phyloP scores from a whole-genome alignment of 2,329 filamentous ascomycete genomes.

The Calonectria ilicicola region DNA sequence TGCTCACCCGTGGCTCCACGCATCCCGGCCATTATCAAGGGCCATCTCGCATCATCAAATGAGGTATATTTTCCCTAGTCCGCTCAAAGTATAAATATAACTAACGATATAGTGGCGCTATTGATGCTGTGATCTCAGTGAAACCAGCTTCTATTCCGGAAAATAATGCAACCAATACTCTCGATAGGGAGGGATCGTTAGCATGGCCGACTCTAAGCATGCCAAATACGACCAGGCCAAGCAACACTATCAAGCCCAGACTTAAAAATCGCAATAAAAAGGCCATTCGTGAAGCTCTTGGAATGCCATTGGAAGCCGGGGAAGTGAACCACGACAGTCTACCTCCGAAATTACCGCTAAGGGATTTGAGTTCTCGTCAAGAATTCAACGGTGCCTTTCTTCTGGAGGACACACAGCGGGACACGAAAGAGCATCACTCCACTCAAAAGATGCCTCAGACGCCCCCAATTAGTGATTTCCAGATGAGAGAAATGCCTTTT shows the following conservation, averaged over 20 bases:
- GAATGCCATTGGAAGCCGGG: too few relatives aligned
- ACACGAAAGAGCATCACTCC: neutral
- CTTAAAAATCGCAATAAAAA: too few relatives aligned
- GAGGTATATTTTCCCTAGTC: neutral
- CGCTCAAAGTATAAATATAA: neutral
- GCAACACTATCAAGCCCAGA: neutral
- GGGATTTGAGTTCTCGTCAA: too few relatives aligned
- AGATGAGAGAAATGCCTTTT: neutral
- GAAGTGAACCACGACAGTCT: too few relatives aligned
- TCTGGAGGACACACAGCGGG: neutral
- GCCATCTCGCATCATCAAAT: neutral
- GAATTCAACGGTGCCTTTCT: too few relatives aligned
- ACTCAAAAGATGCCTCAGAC: neutral
- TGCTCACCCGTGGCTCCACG: neutral
- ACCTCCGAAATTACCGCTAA: too few relatives aligned
- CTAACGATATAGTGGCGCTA: neutral
- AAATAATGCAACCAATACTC: neutral
- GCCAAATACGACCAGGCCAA: too few relatives aligned
- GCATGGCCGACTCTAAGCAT: neutral
- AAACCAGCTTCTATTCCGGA: neutral
- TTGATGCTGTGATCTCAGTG: fast-evolving
- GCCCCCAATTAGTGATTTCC: neutral
- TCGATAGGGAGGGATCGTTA: neutral
- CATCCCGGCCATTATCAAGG: neutral
- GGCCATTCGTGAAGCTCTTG: too few relatives aligned